Conservation (phyloP, 2,329 filamentous ascomycete genomes). For the Trichoderma breve region DNA sequence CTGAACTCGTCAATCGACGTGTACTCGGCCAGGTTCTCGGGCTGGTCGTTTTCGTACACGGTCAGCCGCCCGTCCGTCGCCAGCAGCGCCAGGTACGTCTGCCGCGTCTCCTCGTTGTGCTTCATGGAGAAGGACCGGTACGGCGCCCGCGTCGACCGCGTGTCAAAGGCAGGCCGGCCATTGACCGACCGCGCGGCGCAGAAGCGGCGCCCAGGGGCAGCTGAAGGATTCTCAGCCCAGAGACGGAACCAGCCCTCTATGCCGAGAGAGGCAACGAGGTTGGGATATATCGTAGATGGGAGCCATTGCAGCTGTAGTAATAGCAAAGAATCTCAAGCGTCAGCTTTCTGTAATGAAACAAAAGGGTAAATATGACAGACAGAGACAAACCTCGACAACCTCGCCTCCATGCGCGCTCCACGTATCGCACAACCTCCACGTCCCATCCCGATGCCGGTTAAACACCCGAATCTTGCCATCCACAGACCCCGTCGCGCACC, state of each 20-base stretch:
- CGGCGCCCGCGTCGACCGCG: constrained; percentile 55
- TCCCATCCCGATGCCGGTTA: constrained; percentile 73
- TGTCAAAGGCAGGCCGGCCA: constrained; percentile 55
- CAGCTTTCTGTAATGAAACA: background rate
- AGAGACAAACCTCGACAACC: constrained; percentile 72
- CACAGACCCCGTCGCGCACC: constrained; percentile 85
- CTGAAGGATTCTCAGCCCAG: constrained; percentile 86
- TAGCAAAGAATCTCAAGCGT: background rate
- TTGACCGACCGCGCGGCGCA: constrained; percentile 54
- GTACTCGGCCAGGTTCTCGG: constrained; percentile 78
- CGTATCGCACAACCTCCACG: constrained; percentile 79
- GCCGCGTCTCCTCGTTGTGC: constrained; percentile 71
- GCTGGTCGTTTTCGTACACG: constrained; percentile 81
- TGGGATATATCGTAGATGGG: constrained; percentile 79
- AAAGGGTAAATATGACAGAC: background rate
- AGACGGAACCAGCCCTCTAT: constrained; percentile 88
- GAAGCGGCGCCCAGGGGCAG: constrained; percentile 79
- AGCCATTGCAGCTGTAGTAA: constrained; percentile 81
- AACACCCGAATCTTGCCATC: constrained; percentile 93
- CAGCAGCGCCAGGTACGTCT: constrained; percentile 82
- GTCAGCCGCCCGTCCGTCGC: constrained; percentile 77
- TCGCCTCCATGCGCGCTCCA: constrained; percentile 91
- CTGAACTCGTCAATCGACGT: constrained; percentile 71
- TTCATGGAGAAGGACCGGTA: constrained; percentile 86
- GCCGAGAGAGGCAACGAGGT: constrained; percentile 82